Evolutionary conservation across 2,329 filamentous ascomycete species (phyloP), one percentile per base, ranked within the genome.

Genomic region (Aureobasidium subglaciale): DNA sequence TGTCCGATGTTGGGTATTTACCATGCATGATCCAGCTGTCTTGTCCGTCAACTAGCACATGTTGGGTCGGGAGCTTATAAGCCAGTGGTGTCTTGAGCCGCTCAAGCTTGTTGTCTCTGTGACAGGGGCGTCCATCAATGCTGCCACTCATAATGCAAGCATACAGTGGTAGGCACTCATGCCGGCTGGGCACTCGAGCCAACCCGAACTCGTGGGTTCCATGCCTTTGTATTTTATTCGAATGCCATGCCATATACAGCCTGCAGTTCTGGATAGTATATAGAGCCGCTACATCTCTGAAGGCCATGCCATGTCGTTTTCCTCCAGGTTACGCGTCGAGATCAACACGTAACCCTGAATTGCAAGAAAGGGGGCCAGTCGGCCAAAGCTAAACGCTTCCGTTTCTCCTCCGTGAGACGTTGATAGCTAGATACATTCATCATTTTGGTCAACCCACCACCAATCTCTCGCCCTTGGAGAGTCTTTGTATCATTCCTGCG

Each of bases 281-380:
- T 16, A 15, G 30, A n/a, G 11, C 9, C 20, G 4, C n/a, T 15
- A 10, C 25, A 11, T 22, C 16, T 25, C 29, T 32, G 7, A 8
- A 30, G 16, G 10, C n/a, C 16, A 41, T 41, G 24, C 35, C 35
- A 52, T 41, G 48, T 41, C 18, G 48, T 52, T 52, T n/a, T n/a
- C n/a, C n/a, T n/a, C 30, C 48, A 52, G 18, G 43, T 22, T 16
- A 11, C 18, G 48, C 35, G 48, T 16, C 13, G 34, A 22, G 48
- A 52, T 52, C 34, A 40, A 13, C 48, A 52, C 48, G 48, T 52
- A 52, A 52, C 48, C 48, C 35, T 52, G 48, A 41, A 40, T 27
- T n/a, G 48, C 48, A 35, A 52, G 48, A 52, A 52, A 52, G 48
- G 48, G 48, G 48, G 24, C 34, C 24, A 35, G 48, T 52, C 48